Percentiles rank a stretch among this genome's conserved stretches.
Conservation (phyloP, 2,329 filamentous ascomycete species). For the Diaporthe nobilis region DNA sequence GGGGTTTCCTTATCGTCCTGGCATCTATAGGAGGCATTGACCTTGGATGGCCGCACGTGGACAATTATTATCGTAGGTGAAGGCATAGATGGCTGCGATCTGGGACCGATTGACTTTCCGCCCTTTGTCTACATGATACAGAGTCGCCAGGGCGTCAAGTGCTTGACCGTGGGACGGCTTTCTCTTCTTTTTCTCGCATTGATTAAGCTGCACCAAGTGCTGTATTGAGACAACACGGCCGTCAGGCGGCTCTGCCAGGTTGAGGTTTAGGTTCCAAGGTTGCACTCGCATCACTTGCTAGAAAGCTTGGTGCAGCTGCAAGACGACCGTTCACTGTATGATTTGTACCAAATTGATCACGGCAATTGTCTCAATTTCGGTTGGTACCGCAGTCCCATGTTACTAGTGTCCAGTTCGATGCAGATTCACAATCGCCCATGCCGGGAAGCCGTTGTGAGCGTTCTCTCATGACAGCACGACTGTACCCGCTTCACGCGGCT, state of each 20-base stretch:
- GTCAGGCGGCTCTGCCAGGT: neutral
- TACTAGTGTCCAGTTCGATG: no score
- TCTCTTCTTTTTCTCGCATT: neutral
- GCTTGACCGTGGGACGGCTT: neutral
- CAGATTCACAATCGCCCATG: no score
- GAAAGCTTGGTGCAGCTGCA: conserved; percentile 8
- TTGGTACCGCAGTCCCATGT: no score
- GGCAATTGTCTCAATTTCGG: no score
- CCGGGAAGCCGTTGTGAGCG: no score
- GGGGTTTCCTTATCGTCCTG: neutral
- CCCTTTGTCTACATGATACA: neutral
- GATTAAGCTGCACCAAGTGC: neutral
- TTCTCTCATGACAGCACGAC: no score
- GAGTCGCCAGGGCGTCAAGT: neutral
- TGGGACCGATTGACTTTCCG: neutral
- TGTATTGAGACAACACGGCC: neutral
- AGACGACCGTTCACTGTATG: neutral
- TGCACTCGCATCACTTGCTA: conserved; percentile 2
- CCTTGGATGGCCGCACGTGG: neutral
- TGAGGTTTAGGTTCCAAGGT: neutral
- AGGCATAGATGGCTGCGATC: neutral
- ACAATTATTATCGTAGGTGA: no score
- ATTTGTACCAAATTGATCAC: neutral
- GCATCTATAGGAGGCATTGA: neutral
- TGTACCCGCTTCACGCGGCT: no score